phyloP scores from a whole-genome alignment of 2,329 filamentous ascomycete genomes.

The Chlorencoelia australis region DNA sequence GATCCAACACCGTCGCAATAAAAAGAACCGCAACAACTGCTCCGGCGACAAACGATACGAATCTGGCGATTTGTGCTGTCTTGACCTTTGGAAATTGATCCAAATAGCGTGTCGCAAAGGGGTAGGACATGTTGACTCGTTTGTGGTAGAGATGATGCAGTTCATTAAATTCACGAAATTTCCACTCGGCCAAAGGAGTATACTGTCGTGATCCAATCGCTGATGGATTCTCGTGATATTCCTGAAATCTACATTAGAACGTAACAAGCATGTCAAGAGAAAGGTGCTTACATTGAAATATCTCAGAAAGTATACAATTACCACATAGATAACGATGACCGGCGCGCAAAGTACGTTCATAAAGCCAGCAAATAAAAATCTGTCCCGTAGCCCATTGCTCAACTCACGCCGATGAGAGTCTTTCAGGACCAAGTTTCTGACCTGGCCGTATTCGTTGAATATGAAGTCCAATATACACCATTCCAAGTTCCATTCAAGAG shows the following conservation, averaged over 20 bases:
- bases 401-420: slow-evolving; percentile 70
- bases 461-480: slow-evolving; percentile 88
- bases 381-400: slow-evolving; percentile 64
- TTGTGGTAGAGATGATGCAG: slow-evolving; percentile 85
- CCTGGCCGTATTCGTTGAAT: slow-evolving; percentile 81
- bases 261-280: neutral
- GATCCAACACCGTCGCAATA: slow-evolving; percentile 75
- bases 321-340: slow-evolving; percentile 74
- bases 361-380: slow-evolving; percentile 74
- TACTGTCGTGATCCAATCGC: slow-evolving; percentile 83
- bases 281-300: slow-evolving; percentile 68
- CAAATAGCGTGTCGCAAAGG: slow-evolving; percentile 83
- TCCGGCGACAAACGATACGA: slow-evolving; percentile 79
- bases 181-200: slow-evolving; percentile 92
- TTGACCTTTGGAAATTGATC: slow-evolving; percentile 96
- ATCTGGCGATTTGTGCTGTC: slow-evolving; percentile 73
- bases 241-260: slow-evolving; percentile 40
- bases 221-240: slow-evolving; percentile 90
- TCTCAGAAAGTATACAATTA: slow-evolving; percentile 85
- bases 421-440: slow-evolving; percentile 77
- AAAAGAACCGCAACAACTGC: slow-evolving; percentile 79
- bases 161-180: slow-evolving; percentile 97
- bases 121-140: slow-evolving; percentile 86
- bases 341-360: slow-evolving; percentile 83
- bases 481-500: slow-evolving; percentile 84